These are phyloP conservation scores for Pilaira anomala DNA, from an alignment of 192 early-diverging fungal genomes.

Conservation along the genomic window DNA sequence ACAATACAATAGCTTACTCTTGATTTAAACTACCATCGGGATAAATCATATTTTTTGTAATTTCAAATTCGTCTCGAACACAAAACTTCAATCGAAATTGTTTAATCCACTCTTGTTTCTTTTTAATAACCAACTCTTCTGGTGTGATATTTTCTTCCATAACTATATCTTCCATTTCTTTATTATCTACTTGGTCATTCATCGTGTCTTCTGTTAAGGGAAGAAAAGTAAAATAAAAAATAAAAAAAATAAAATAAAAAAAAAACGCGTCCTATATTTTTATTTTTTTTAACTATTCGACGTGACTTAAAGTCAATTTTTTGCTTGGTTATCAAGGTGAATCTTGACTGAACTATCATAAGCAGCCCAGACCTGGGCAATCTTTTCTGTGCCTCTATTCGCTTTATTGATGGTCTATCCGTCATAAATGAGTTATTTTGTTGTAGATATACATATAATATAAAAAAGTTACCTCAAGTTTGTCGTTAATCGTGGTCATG, in stretches of 20 bases:
- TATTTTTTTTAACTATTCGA: too few relatives aligned
- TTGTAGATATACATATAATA: background rate
- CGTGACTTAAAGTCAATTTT: too few relatives aligned
- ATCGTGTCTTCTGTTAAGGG: too few relatives aligned
- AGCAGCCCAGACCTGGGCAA: slow-evolving; percentile 40
- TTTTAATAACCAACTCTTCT: slow-evolving; percentile 38
- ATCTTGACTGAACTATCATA: slow-evolving; percentile 37
- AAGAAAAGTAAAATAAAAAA: too few relatives aligned
- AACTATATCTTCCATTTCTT: background rate
- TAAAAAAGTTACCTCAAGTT: slow-evolving; percentile 26
- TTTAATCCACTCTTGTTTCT: slow-evolving; percentile 78
- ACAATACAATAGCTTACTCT: slow-evolving; percentile 54
- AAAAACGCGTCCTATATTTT: too few relatives aligned
- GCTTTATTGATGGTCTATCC: slow-evolving; percentile 37
- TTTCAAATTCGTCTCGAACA: slow-evolving; percentile 74
- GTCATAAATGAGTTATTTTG: too few relatives aligned
- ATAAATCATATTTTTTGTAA: slow-evolving; percentile 82
- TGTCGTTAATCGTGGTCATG: slow-evolving; percentile 34
- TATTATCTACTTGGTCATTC: background rate
- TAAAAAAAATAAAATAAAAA: too few relatives aligned
- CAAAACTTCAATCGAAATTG: slow-evolving; percentile 84
- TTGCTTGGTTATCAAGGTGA: slow-evolving; percentile 34
- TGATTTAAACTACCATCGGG: slow-evolving; percentile 84
- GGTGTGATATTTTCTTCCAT: background rate
- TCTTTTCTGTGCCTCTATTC: slow-evolving; percentile 30